Evolutionary conservation across 2,329 filamentous ascomycete genomes (phyloP).

Genomic region (Pleoardoris graminearum): DNA sequence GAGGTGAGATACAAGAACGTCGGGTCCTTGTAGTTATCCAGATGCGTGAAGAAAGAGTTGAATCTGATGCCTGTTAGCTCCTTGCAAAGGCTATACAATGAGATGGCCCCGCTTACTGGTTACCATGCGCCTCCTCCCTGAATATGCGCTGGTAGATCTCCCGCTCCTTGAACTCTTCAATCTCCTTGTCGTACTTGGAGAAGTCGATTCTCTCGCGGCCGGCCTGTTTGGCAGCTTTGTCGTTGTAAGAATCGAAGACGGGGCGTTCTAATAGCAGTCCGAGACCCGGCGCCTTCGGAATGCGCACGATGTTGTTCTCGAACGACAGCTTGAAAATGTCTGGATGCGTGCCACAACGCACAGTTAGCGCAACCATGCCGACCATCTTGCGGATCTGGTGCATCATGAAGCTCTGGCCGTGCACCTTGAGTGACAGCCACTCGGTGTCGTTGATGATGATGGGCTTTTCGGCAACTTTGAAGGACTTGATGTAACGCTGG

Average conservation of each 20-base stretch:
- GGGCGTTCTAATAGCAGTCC: conserved; percentile 87
- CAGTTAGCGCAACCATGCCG: conserved; percentile 81
- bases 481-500: conserved; percentile 90
- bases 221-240: conserved; percentile 65
- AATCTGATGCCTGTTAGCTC: conserved; percentile 38
- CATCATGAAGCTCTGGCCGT: conserved; percentile 99
- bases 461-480: conserved; percentile 66
- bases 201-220: conserved; percentile 76
- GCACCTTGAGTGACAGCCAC: conserved; percentile 94
- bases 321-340: conserved; percentile 76
- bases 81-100: too few species aligned
- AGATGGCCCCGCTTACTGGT: conserved; percentile 85
- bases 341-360: conserved; percentile 78
- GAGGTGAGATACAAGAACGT: conserved; percentile 56
- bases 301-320: conserved; percentile 71
- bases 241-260: conserved; percentile 89
- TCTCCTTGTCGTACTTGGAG: conserved; percentile 72
- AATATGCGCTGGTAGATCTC: conserved; percentile 94
- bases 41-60: conserved; percentile 55
- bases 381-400: conserved; percentile 99
- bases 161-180: conserved; percentile 85
- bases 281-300: conserved; percentile 90
- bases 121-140: conserved; percentile 82
- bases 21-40: conserved; percentile 55
- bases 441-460: conserved; percentile 89